Conservation (phyloP, 164 flowering plant species). For the grape (Vitis vinifera) region DNA sequence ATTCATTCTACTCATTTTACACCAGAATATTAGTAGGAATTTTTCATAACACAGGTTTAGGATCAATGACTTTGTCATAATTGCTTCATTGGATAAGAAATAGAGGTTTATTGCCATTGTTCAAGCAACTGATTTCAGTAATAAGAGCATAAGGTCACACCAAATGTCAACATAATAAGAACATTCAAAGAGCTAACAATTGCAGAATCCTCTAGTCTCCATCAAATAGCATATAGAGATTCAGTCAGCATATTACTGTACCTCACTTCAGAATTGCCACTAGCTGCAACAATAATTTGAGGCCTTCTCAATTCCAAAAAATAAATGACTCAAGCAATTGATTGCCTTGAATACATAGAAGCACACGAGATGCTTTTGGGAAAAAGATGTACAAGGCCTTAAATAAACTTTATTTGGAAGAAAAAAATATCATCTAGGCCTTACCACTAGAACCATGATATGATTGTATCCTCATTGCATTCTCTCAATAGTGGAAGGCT, state of each 20-base stretch:
- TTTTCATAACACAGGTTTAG: neutral
- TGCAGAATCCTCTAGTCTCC: neutral
- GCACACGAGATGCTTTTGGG: neutral
- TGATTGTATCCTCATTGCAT: neutral
- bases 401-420: neutral
- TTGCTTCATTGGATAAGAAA: neutral
- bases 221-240: neutral
- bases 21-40: neutral
- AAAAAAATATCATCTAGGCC: neutral
- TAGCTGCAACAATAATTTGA: neutral
- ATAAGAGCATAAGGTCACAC: neutral
- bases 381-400: neutral
- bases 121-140: neutral
- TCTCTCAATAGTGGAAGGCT: neutral
- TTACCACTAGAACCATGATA: slow-evolving; percentile 2
- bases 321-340: neutral
- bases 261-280: neutral
- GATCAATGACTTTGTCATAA: too few relatives aligned
- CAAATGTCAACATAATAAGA: neutral
- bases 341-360: neutral
- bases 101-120: neutral
- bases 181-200: neutral
- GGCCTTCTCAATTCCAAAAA: neutral
- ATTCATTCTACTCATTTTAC: neutral
- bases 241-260: neutral